These are phyloP conservation scores for Nemania diffusa DNA, from an alignment of 2,329 filamentous ascomycete genomes.

Conservation along the genomic window DNA sequence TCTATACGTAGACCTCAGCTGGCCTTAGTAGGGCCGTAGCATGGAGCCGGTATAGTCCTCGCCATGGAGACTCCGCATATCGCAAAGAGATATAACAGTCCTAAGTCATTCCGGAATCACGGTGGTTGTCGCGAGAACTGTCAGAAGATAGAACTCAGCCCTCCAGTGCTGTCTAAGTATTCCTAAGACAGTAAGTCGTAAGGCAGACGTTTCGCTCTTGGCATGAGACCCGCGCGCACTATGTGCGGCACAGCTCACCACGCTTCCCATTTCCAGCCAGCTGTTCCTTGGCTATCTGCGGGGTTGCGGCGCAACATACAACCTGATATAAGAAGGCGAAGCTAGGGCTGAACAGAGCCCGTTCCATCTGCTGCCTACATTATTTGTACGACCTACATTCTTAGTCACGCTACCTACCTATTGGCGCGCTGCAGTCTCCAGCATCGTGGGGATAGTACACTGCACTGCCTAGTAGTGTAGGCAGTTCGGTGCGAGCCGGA, in stretches of 20 bases:
- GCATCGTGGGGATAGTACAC: no score
- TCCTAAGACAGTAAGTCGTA: background rate
- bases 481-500: background rate
- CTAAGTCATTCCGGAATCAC: background rate
- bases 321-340: background rate
- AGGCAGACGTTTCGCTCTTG: background rate
- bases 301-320: background rate
- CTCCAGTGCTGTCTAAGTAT: background rate
- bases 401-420: background rate
- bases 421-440: background rate
- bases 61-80: background rate
- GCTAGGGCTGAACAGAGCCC: background rate
- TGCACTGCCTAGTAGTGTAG: no score
- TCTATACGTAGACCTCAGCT: background rate
- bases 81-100: background rate
- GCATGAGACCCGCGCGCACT: background rate
- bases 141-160: background rate
- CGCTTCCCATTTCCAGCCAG: background rate
- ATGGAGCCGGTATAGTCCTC: background rate
- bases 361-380: background rate
- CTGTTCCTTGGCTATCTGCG: constrained; percentile 2
- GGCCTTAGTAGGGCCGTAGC: background rate
- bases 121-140: background rate
- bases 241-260: constrained; percentile 6
- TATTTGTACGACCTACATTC: background rate